Evolutionary conservation across 352 stramenopile genomes (phyloP).

Genomic region (Phytopythium helicoides): DNA sequence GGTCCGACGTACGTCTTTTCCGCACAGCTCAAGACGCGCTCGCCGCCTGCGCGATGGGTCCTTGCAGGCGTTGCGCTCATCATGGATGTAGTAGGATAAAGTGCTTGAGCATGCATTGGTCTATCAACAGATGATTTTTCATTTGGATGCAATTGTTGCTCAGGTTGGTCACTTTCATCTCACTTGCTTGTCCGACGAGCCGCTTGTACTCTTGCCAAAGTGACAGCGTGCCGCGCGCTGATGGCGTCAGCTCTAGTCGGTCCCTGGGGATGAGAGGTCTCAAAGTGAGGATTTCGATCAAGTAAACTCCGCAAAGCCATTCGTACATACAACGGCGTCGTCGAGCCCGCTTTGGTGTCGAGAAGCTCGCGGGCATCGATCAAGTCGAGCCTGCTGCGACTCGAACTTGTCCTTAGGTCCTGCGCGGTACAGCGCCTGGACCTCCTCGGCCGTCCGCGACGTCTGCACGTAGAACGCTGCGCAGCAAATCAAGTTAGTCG

Average conservation of each 20-base stretch:
- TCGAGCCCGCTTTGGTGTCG: conserved; percentile 3
- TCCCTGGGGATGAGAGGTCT: conserved; percentile 17
- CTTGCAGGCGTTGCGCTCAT: conserved; percentile 96
- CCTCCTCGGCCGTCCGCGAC: conserved; percentile 23
- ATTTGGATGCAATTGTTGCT: too few species aligned
- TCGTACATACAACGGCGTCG: conserved; percentile 24
- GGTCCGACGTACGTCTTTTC: conserved; percentile 97
- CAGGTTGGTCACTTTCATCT: too few species aligned
- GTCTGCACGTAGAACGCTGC: conserved; percentile 64
- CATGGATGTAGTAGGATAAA: conserved; percentile 86
- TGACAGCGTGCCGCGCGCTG: conserved; percentile 34
- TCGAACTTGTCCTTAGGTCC: conserved; percentile 58
- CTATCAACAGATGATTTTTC: too few species aligned
- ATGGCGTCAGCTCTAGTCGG: conserved; percentile 40
- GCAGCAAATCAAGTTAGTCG: not conserved
- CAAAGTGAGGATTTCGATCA: not conserved
- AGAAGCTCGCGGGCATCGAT: conserved; percentile 35
- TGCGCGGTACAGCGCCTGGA: conserved; percentile 36
- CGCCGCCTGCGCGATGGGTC: conserved; percentile 91
- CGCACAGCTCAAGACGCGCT: conserved; percentile 97
- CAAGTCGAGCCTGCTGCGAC: conserved; percentile 50
- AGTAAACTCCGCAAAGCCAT: not conserved
- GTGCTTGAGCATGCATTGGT: not conserved
- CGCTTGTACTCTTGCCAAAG: conserved; percentile 42
- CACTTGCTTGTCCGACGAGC: conserved; percentile 9